A percentile compares a stretch with the other conserved stretches of the same genome.
These are phyloP conservation scores for Sclerotinia trifoliorum DNA, from an alignment of 2,329 filamentous ascomycete species.

Conservation along the genomic window DNA sequence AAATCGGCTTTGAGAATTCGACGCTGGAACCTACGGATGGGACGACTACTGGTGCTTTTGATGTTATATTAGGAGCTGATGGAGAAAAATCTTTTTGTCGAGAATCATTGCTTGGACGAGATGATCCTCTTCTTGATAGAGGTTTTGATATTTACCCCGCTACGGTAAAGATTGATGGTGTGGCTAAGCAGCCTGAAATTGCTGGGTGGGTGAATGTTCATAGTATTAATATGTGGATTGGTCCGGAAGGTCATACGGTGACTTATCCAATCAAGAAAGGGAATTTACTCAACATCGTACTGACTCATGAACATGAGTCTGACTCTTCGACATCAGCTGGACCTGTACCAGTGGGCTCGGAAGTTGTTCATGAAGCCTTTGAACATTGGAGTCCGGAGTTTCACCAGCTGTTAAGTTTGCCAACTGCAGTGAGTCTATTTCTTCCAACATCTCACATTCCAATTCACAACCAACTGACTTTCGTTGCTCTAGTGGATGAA, in stretches of 20 bases:
- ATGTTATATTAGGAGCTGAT: constrained; percentile 9
- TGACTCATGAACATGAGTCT: not conserved
- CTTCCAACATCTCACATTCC: no score
- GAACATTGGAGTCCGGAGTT: not conserved
- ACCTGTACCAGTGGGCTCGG: not conserved
- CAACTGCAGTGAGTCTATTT: not conserved
- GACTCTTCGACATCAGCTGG: not conserved
- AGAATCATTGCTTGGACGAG: not conserved
- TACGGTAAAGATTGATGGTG: not conserved
- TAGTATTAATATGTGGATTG: constrained; percentile 7
- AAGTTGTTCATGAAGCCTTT: not conserved
- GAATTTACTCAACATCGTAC: not conserved
- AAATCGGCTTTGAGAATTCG: not conserved
- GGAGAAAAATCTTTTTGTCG: constrained; percentile 15
- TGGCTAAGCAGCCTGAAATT: not conserved
- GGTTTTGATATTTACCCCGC: constrained; percentile 1
- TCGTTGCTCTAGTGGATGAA: not conserved
- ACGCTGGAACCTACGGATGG: not conserved
- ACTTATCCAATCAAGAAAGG: constrained; percentile 6
- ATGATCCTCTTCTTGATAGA: not conserved
- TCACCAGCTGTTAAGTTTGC: not conserved
- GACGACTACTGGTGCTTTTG: not conserved
- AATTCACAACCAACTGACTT: no score
- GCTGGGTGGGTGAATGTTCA: not conserved
- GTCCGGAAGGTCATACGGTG: not conserved